phyloP scores from a whole-genome alignment of 1,284 basidiomycete species.

The Apiotrichum laibachii region DNA sequence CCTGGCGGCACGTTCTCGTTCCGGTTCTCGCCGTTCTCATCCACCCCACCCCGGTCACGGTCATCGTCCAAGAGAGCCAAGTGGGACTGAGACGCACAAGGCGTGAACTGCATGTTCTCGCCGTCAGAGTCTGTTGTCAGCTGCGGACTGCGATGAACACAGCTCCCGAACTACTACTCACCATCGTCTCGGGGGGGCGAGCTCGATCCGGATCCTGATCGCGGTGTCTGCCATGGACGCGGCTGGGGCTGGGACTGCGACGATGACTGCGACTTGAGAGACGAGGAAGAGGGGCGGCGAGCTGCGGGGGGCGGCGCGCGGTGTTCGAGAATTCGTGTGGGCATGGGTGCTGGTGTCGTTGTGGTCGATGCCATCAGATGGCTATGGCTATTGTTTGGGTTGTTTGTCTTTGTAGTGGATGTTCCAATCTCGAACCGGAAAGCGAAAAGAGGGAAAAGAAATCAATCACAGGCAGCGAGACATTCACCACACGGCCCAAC shows the following conservation, averaged over 20 bases:
- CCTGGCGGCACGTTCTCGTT: not conserved
- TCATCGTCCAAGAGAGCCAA: constrained; percentile 7
- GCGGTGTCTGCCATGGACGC: no score
- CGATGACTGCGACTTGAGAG: no score
- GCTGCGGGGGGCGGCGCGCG: constrained; percentile 1
- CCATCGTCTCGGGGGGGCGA: no score
- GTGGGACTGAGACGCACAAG: not conserved
- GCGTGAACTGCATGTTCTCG: constrained; percentile 7
- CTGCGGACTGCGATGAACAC: no score
- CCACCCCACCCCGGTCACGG: constrained; percentile 8
- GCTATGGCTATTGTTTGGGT: not conserved
- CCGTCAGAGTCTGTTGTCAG: not conserved
- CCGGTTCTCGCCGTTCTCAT: constrained; percentile 12
- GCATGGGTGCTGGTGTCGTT: constrained; percentile 1
- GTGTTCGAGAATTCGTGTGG: constrained; percentile 1
- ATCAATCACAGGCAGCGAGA: not conserved
- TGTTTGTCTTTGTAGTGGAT: not conserved
- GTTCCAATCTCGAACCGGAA: no score
- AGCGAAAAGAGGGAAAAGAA: not conserved
- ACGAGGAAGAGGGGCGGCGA: not conserved
- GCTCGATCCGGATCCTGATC: no score
- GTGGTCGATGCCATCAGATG: not conserved
- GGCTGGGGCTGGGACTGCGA: no score
- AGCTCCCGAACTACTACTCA: no score
- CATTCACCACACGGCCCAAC: no score